phyloP scores from a whole-genome alignment of 176 grass and related monocot genomes.

The Secale cereale region DNA sequence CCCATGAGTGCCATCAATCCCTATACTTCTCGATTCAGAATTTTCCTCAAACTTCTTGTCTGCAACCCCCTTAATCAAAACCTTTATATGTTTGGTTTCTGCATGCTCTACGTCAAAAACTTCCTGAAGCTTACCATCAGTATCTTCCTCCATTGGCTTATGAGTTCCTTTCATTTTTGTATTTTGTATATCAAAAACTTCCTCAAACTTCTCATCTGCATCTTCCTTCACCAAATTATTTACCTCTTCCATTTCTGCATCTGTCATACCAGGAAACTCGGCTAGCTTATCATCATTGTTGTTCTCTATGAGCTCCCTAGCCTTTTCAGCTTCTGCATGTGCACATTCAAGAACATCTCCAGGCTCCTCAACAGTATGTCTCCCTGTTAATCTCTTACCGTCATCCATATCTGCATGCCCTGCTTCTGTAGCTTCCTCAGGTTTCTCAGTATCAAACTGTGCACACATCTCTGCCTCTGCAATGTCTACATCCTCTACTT shows the following conservation, averaged over 20 bases:
- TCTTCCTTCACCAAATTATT: neutral
- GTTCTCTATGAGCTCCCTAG: neutral
- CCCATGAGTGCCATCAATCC: neutral
- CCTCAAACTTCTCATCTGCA: neutral
- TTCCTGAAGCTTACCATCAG: conserved; percentile 4
- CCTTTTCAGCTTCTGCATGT: neutral
- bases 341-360: conserved; percentile 4
- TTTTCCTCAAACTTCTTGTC: neutral
- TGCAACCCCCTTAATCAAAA: neutral
- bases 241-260: neutral
- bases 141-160: conserved; percentile 14
- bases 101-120: neutral
- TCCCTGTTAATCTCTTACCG: neutral
- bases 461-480: neutral
- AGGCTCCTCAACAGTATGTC: neutral
- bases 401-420: neutral
- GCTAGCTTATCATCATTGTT: neutral
- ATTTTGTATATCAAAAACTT: conserved; percentile 1
- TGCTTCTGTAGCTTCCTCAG: neutral
- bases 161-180: neutral
- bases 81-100: neutral
- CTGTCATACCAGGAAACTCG: neutral
- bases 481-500: neutral
- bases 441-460: conserved; percentile 1
- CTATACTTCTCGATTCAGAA: conserved; percentile 17